These are phyloP conservation scores for Thielaviopsis populi DNA, from an alignment of 2,329 filamentous ascomycete genomes.

Conservation along the genomic window DNA sequence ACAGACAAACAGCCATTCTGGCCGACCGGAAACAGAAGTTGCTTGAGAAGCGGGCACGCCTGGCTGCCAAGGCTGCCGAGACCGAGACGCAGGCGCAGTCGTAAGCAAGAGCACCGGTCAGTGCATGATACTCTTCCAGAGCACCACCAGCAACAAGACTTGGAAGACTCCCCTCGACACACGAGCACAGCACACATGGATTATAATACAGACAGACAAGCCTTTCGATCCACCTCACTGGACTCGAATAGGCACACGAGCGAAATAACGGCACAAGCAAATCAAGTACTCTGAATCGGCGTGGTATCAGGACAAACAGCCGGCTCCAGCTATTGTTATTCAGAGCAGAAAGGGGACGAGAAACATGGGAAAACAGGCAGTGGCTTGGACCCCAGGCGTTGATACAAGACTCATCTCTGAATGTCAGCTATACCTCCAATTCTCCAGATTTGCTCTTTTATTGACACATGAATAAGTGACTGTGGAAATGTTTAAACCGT, in stretches of 20 bases:
- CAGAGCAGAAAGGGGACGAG: conserved; percentile 5
- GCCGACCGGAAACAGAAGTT: conserved; percentile 64
- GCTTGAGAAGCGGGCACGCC: conserved; percentile 77
- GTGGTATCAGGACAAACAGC: not conserved
- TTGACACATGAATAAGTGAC: not conserved
- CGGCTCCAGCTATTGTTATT: not conserved
- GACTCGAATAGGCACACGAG: not conserved
- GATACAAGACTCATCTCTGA: not conserved
- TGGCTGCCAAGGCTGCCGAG: conserved; percentile 28
- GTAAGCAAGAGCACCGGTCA: not conserved
- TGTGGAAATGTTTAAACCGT: not conserved
- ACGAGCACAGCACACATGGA: not conserved
- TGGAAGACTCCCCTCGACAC: not conserved
- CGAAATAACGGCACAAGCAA: conserved; percentile 7
- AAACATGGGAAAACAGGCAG: not conserved
- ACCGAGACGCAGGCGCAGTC: conserved; percentile 17
- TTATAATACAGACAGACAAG: not conserved
- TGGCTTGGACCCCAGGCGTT: not conserved
- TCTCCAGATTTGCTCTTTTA: not conserved
- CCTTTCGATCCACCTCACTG: not conserved
- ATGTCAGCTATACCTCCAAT: not conserved
- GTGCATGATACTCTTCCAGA: not conserved
- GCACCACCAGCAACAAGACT: not conserved
- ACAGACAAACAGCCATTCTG: conserved; percentile 63
- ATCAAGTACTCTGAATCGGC: not conserved